phyloP scores from a whole-genome alignment of 208 protist species.

The Entamoeba nuttalli region DNA sequence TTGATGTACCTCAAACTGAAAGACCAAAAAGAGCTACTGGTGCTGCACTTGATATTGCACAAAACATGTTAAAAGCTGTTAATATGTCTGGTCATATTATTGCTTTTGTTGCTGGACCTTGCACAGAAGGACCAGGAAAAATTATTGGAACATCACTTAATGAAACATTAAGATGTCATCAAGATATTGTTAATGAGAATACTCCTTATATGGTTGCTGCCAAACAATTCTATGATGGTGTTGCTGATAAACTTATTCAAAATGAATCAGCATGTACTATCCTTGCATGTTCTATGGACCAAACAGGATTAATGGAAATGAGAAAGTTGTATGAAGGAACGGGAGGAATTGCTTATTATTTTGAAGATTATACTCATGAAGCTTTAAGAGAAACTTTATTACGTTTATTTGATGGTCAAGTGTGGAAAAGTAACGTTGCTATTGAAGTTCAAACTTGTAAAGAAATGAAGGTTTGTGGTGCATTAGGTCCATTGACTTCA shows the following conservation, averaged over 20 bases:
- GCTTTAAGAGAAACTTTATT: slow-evolving; percentile 5
- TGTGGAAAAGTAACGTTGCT: not conserved
- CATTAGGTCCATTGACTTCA: not conserved
- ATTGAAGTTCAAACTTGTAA: not conserved
- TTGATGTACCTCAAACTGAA: not conserved
- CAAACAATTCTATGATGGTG: not conserved
- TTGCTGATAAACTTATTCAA: not conserved
- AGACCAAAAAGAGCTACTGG: slow-evolving; percentile 1
- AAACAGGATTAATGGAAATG: slow-evolving; percentile 26
- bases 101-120: slow-evolving; percentile 3
- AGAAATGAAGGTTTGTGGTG: slow-evolving; percentile 6
- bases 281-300: slow-evolving; percentile 8
- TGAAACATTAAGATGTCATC: slow-evolving; percentile 6
- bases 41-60: not conserved
- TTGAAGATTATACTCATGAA: slow-evolving; percentile 5
- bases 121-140: slow-evolving; percentile 19
- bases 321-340: not conserved
- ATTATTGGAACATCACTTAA: not conserved
- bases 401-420: not conserved
- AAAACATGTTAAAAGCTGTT: not conserved
- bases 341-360: not conserved
- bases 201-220: not conserved
- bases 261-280: not conserved
- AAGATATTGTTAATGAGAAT: not conserved
- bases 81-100: slow-evolving; percentile 1